Base-by-base conservation (phyloP, 306 rosid species). In the Malus sylvestris region DNA sequence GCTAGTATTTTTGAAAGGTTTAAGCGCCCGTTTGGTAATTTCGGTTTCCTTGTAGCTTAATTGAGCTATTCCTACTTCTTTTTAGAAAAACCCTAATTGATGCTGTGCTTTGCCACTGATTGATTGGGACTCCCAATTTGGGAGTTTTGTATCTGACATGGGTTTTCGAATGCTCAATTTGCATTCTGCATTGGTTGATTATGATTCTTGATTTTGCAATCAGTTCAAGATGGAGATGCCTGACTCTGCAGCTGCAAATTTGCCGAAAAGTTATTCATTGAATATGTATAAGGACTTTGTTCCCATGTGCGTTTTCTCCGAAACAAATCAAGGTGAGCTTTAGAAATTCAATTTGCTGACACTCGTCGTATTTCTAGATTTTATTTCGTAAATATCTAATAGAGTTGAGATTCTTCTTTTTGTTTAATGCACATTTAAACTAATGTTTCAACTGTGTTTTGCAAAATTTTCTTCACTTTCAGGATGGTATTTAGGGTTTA, bases 181-280 rank as follows among this genome's bases (percentile, higher is more conserved):
- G 13, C 22, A 22, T 65, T n/a, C 29, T 74, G 69, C 67, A 61
- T 85, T 35, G 77, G 20, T 64, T 30, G 45, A 71, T 88, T 55
- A 65, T 76, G 42, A 38, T 22, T 27, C 60, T 76, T 30, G 49
- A 79, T 77, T 76, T 80, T 55, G 53, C 73, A 19, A 51, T 38
- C 97, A 95, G 99, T 95, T 92, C 81, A 89, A 89, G 23, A 95
- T 95, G 99, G 99, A 95, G 88, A 89, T 91, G 90, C 86, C 93
- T 33, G 86, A 85, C 67, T 72, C 89, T 2, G 99, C 86, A 57
- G 52, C 87, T 46, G 93, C 84, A 25, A 87, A 84, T 75, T 79
- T 86, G 81, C 91, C 96, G 0, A 91, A 92, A 81, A 81, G 85
- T 52, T 95, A 91, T 78, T 82, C 93, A 32, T 77, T 95, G 88